Percentiles rank a stretch among this genome's conserved stretches.
phyloP scores from a whole-genome alignment of 306 rosid genomes.

The Quercus gilva region DNA sequence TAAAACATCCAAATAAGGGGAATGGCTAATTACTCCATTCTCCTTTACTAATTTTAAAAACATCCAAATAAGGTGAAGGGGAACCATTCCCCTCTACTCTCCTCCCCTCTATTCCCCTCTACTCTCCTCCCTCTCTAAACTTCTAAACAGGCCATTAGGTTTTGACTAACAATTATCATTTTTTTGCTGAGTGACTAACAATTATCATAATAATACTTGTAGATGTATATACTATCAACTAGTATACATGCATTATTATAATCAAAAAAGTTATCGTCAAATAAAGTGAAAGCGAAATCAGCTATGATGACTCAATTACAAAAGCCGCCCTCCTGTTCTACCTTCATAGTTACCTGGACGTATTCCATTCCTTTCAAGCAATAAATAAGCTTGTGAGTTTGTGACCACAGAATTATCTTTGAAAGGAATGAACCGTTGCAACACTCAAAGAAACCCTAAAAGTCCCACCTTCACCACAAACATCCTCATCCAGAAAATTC shows the following conservation, averaged over 20 bases:
- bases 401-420: slow-evolving; percentile 15
- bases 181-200: too few relatives aligned
- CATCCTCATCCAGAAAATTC: slow-evolving; percentile 3
- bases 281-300: slow-evolving; percentile 48
- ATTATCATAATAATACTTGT: neutral
- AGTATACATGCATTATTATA: slow-evolving; percentile 8
- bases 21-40: too few relatives aligned
- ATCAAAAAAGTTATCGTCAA: slow-evolving; percentile 30
- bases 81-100: too few relatives aligned
- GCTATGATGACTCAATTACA: slow-evolving; percentile 18
- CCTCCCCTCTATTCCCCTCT: too few relatives aligned
- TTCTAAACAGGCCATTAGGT: too few relatives aligned
- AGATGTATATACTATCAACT: neutral
- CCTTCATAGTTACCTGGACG: slow-evolving; percentile 32
- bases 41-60: too few relatives aligned
- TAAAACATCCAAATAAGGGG: too few relatives aligned
- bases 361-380: slow-evolving; percentile 39
- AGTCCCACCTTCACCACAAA: neutral
- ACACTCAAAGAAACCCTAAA: slow-evolving; percentile 28
- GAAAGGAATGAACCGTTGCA: slow-evolving; percentile 25
- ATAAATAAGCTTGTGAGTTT: slow-evolving; percentile 28
- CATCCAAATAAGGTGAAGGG: too few relatives aligned
- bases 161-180: neutral
- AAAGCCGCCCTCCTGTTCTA: slow-evolving; percentile 32
- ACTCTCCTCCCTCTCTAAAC: too few relatives aligned